Percentiles rank a stretch among this genome's conserved stretches.
These are phyloP conservation scores for Scleroderma bovista DNA, from an alignment of 768 basidiomycete genomes.

Conservation along the genomic window DNA sequence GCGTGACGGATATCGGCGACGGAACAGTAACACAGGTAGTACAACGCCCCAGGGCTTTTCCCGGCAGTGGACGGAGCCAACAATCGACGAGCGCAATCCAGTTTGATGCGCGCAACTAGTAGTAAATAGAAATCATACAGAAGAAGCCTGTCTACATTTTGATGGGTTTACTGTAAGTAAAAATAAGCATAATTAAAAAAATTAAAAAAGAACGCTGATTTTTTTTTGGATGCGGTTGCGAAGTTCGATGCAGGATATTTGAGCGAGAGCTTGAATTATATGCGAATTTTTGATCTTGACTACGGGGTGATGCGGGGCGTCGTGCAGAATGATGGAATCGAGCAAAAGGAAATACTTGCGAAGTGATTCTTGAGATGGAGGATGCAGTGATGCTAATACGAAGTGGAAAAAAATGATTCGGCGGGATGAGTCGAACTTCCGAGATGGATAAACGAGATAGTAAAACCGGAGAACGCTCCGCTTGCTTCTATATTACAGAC, in stretches of 20 bases:
- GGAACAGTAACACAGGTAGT: too few relatives aligned
- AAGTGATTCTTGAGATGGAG: slow-evolving; percentile 14
- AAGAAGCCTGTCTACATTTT: slow-evolving; percentile 21
- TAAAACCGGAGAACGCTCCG: slow-evolving; percentile 9
- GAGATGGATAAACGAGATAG: slow-evolving; percentile 30
- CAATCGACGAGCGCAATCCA: slow-evolving; percentile 14
- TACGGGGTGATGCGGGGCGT: slow-evolving; percentile 9
- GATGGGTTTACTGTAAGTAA: slow-evolving; percentile 23
- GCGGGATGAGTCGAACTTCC: slow-evolving; percentile 19
- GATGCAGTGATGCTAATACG: slow-evolving; percentile 22
- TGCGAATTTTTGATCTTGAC: slow-evolving; percentile 14
- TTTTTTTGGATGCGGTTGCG: slow-evolving; percentile 20
- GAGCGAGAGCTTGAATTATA: slow-evolving; percentile 18
- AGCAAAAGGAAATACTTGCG: slow-evolving; percentile 19
- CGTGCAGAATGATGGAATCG: slow-evolving; percentile 16
- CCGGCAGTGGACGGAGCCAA: slow-evolving; percentile 9
- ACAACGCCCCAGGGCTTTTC: background rate
- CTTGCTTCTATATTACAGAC: slow-evolving; percentile 17
- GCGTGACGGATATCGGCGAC: too few relatives aligned
- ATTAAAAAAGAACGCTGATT: too few relatives aligned
- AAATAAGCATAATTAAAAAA: slow-evolving; percentile 33
- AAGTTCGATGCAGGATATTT: slow-evolving; percentile 32
- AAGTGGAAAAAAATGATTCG: slow-evolving; percentile 18
- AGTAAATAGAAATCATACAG: slow-evolving; percentile 20
- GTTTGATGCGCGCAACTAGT: slow-evolving; percentile 22